Percentiles rank a stretch among this genome's conserved stretches.
phyloP scores from a whole-genome alignment of 306 rosid genomes.

The Rosa persica region DNA sequence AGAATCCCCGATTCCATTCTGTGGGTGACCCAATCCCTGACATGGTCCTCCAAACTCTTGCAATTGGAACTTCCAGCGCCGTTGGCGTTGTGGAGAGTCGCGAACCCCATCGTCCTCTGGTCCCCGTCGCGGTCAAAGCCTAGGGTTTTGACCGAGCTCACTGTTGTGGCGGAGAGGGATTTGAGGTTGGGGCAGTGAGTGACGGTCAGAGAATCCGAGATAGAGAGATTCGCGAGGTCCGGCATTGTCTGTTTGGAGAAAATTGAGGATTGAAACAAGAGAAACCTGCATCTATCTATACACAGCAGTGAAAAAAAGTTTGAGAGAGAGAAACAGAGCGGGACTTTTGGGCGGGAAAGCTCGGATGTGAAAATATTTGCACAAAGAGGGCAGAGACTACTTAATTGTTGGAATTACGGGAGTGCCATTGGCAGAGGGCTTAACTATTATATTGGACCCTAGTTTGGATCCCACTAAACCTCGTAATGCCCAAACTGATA shows the following conservation, averaged over 20 bases:
- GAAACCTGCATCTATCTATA: background rate
- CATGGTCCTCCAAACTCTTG: conserved; percentile 52
- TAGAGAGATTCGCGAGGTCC: conserved; percentile 59
- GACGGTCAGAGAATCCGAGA: conserved; percentile 42
- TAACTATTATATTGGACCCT: no score
- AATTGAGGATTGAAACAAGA: background rate
- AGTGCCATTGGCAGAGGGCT: no score
- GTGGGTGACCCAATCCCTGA: conserved; percentile 41
- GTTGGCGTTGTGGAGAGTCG: conserved; percentile 12
- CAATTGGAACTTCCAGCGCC: conserved; percentile 24
- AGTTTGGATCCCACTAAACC: no score
- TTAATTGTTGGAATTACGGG: no score
- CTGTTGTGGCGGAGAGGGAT: conserved; percentile 33
- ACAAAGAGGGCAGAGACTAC: no score
- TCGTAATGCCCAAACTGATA: no score
- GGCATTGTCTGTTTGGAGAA: conserved; percentile 45
- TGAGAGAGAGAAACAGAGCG: conserved; percentile 14
- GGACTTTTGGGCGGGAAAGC: conserved; percentile 37
- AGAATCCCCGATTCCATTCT: conserved; percentile 39
- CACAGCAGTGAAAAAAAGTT: background rate
- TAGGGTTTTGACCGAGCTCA: conserved; percentile 25
- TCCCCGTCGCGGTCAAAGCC: conserved; percentile 17
- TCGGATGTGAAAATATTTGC: no score
- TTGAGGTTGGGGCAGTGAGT: conserved; percentile 41
- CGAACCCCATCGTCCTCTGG: conserved; percentile 15